phyloP scores from a whole-genome alignment of 768 basidiomycete genomes.

The Hypholoma sublateritium region DNA sequence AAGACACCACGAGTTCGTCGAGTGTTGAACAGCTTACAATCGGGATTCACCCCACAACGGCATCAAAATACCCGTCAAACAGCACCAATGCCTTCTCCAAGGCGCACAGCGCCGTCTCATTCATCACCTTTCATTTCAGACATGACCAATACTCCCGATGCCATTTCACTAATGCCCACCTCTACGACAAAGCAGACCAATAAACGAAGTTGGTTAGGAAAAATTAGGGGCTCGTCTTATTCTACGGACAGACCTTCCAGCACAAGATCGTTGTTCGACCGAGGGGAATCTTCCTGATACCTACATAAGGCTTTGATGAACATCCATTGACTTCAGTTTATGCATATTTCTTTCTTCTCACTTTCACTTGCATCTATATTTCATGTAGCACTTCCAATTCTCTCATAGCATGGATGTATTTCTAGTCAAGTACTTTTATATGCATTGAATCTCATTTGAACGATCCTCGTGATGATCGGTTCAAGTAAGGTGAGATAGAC shows the following conservation, averaged over 20 bases:
- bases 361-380: constrained; percentile 14
- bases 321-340: background rate
- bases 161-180: constrained; percentile 22
- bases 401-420: constrained; percentile 28
- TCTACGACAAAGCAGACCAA: constrained; percentile 40
- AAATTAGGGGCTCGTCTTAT: constrained; percentile 53
- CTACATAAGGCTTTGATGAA: background rate
- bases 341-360: background rate
- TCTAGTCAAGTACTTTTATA: constrained; percentile 20
- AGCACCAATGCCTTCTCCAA: constrained; percentile 47
- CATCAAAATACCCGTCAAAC: constrained; percentile 43
- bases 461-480: background rate
- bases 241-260: constrained; percentile 15
- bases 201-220: constrained; percentile 72
- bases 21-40: constrained; percentile 53
- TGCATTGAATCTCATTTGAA: background rate
- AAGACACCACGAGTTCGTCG: constrained; percentile 65
- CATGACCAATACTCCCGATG: constrained; percentile 66
- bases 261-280: constrained; percentile 16
- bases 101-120: constrained; percentile 33
- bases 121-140: constrained; percentile 47
- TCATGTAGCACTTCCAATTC: constrained; percentile 17
- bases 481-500: background rate
- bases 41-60: constrained; percentile 75
- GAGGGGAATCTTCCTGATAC: constrained; percentile 19